Conservation (phyloP, 108 stramenopile genomes). For the Bacterosira constricta region DNA sequence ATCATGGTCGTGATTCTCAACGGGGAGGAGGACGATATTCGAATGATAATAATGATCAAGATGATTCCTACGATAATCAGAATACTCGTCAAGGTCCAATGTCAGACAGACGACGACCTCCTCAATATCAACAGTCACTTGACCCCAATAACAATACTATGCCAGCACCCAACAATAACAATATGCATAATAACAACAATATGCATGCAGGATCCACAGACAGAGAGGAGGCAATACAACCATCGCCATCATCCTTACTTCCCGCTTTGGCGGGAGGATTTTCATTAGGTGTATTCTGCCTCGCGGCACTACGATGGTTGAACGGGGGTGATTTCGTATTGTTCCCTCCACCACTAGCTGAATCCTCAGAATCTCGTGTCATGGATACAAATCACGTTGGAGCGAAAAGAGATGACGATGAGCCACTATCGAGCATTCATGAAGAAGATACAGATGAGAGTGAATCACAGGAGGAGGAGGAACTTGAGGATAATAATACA, state of each 20-base stretch:
- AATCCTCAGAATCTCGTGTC: neutral
- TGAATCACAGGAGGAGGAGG: conserved; percentile 7
- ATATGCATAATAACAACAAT: neutral
- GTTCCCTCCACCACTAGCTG: conserved; percentile 63
- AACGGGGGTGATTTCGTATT: conserved; percentile 86
- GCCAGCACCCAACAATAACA: neutral
- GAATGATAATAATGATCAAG: neutral
- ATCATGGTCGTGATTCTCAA: neutral
- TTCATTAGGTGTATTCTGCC: conserved; percentile 33
- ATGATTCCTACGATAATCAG: neutral
- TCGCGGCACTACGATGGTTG: conserved; percentile 82
- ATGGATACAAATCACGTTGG: neutral
- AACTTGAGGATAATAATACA: neutral
- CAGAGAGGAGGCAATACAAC: neutral
- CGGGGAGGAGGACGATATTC: neutral
- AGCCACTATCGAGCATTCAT: conserved; percentile 1
- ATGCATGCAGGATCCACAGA: neutral
- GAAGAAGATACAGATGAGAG: conserved; percentile 37
- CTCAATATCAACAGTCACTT: neutral
- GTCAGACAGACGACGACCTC: neutral
- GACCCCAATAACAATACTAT: neutral
- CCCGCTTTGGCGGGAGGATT: conserved; percentile 42
- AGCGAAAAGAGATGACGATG: conserved; percentile 13
- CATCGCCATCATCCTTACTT: conserved; percentile 3
- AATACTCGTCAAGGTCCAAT: no score